Base-by-base conservation (phyloP, 1,284 basidiomycete species). In the Pseudozyma sp. region DNA sequence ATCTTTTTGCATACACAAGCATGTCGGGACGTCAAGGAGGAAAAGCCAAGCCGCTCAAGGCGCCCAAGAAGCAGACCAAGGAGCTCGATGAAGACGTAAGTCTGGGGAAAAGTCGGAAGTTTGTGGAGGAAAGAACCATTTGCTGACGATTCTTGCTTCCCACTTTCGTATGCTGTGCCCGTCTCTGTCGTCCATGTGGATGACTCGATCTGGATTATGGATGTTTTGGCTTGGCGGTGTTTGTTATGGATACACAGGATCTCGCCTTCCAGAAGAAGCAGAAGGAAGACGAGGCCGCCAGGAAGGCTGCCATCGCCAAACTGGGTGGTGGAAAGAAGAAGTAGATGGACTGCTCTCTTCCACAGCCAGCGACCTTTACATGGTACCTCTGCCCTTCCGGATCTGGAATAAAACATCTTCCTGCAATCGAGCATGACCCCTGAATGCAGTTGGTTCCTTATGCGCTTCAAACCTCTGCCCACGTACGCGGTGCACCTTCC, bases 11-110 rank as follows among this genome's bases (percentile, higher is more conserved):
- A 16, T 37, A 37, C 35, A 37, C 35, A 37, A 42, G 7, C 10
- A 81, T 81, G 79, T 78, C 77, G 47, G 76, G 78, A 19, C 78
- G 80, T 43, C 80, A 81, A 63, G 80, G 80, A 57, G 80, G 80
- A 16, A 81, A 81, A 68, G 72, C 74, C 10, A 81, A 81, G 72
- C 80, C 80, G 43, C 68, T 81, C 53, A 81, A 81, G 77, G 74
- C 75, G 37, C 69, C 74, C 10, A 81, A 81, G 72, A 81, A 81
- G 68, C 59, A 68, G 61, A 54, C 43, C 58, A 77, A 78, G 67
- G 80, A 80, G 58, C 53, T 79, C 16, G 80, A 81, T 51, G 80
- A 81, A 29, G 80, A 81, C 14, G 80, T 81, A 59, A 62, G 78
- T 77, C 24, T 4, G 2, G 24, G 4, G 2, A 4, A 4, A n/a